phyloP scores from a whole-genome alignment of 768 basidiomycete species.

The Strobilomyces confusus region DNA sequence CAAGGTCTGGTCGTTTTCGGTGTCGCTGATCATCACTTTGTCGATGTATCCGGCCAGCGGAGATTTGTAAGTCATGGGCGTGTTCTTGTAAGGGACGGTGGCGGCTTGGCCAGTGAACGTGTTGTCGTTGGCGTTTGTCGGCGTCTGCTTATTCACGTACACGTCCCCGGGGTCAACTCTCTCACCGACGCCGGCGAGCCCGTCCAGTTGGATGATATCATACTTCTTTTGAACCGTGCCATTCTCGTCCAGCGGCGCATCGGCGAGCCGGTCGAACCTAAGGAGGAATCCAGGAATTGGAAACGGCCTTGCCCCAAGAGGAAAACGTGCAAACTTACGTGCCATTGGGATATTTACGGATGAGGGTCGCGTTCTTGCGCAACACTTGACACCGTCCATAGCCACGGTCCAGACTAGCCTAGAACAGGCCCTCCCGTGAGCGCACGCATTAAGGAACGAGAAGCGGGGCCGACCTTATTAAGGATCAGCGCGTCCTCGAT shows the following conservation, averaged over 20 bases:
- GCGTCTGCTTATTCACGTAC: slow-evolving; percentile 96
- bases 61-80: slow-evolving; percentile 90
- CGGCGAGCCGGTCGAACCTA: slow-evolving; percentile 91
- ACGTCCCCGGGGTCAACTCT: slow-evolving; percentile 90
- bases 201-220: slow-evolving; percentile 88
- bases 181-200: slow-evolving; percentile 92
- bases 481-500: slow-evolving; percentile 98
- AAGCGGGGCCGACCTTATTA: slow-evolving; percentile 61
- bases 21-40: slow-evolving; percentile 97
- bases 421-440: slow-evolving; percentile 6
- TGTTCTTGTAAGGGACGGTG: slow-evolving; percentile 84
- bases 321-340: slow-evolving; percentile 59
- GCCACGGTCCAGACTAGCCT: slow-evolving; percentile 95
- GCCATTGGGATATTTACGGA: slow-evolving; percentile 95
- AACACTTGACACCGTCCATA: slow-evolving; percentile 98
- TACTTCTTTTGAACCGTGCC: slow-evolving; percentile 79
- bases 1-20: slow-evolving; percentile 92
- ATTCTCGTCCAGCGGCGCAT: slow-evolving; percentile 82
- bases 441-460: slow-evolving; percentile 2
- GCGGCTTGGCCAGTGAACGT: slow-evolving; percentile 80
- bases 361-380: slow-evolving; percentile 90
- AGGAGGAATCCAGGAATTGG: background rate
- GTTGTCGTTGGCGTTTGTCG: slow-evolving; percentile 91
- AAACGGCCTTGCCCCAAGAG: slow-evolving; percentile 9
- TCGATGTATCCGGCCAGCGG: slow-evolving; percentile 93